These are phyloP conservation scores for Letharia columbiana DNA, from an alignment of 495 filamentous ascomycete species.

Conservation along the genomic window DNA sequence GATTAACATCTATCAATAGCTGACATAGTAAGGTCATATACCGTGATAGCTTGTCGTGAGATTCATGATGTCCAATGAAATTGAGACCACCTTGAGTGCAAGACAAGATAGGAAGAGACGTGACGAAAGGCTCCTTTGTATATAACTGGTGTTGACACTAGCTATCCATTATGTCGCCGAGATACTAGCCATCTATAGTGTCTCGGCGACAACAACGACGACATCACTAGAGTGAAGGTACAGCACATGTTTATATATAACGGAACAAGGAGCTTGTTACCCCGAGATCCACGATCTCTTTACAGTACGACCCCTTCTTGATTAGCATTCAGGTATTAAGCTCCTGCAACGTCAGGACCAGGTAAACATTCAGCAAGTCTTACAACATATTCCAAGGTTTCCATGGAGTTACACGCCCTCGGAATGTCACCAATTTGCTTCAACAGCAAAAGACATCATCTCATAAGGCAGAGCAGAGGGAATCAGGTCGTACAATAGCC, in stretches of 20 bases:
- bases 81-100: neutral
- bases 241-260: no score
- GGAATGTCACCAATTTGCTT: neutral
- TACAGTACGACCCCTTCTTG: neutral
- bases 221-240: no score
- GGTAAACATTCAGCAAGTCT: neutral
- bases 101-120: neutral
- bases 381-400: neutral
- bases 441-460: neutral
- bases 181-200: no score
- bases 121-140: neutral
- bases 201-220: neutral
- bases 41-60: neutral
- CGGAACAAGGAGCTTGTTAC: neutral
- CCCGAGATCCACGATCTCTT: no score
- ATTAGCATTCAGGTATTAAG: neutral
- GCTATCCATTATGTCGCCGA: neutral
- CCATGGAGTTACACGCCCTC: neutral
- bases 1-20: neutral
- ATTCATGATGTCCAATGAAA: no score
- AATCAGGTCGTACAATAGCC: neutral
- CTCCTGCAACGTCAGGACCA: neutral
- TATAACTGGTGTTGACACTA: neutral
- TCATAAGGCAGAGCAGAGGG: neutral
- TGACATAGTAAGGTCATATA: neutral